Conservation (phyloP, 768 basidiomycete genomes). For the Pulveroboletus ravenelii region DNA sequence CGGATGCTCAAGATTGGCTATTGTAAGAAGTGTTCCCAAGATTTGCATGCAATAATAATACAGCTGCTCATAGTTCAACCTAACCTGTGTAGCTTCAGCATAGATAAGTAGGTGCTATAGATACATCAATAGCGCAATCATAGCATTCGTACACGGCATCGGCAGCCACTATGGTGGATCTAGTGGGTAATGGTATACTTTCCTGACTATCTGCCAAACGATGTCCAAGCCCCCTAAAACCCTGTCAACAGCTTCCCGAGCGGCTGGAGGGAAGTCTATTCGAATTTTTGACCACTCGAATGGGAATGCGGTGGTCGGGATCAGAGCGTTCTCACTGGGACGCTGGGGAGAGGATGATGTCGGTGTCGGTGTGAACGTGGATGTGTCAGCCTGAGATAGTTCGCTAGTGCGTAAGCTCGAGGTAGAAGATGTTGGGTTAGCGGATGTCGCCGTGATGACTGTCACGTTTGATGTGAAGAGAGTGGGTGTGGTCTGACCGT, state of each 20-base stretch:
- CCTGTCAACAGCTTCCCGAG: slow-evolving; percentile 19
- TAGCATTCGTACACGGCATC: slow-evolving; percentile 6
- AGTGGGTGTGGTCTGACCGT: slow-evolving; percentile 2
- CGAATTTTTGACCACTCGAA: slow-evolving; percentile 30
- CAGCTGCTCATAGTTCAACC: neutral
- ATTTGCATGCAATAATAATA: neutral
- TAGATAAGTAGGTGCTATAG: slow-evolving; percentile 1
- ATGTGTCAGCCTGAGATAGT: slow-evolving; percentile 8
- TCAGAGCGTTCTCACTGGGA: slow-evolving; percentile 19
- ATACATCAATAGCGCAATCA: slow-evolving; percentile 11
- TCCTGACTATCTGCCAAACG: slow-evolving; percentile 30
- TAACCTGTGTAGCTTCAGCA: neutral
- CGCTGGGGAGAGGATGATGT: slow-evolving; percentile 11
- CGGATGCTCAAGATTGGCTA: neutral
- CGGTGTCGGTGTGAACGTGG: slow-evolving; percentile 8
- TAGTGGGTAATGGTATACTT: slow-evolving; percentile 32
- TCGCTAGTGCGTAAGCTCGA: slow-evolving; percentile 7
- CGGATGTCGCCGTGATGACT: slow-evolving; percentile 7
- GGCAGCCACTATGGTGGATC: slow-evolving; percentile 27
- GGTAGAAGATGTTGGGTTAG: neutral
- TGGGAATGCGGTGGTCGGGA: slow-evolving; percentile 12
- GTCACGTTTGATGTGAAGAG: slow-evolving; percentile 5
- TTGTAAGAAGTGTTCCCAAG: neutral
- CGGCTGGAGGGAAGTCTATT: slow-evolving; percentile 24
- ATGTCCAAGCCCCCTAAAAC: slow-evolving; percentile 24